Conservation (phyloP, 2,329 filamentous ascomycete genomes). For the Colletotrichum coccodes region DNA sequence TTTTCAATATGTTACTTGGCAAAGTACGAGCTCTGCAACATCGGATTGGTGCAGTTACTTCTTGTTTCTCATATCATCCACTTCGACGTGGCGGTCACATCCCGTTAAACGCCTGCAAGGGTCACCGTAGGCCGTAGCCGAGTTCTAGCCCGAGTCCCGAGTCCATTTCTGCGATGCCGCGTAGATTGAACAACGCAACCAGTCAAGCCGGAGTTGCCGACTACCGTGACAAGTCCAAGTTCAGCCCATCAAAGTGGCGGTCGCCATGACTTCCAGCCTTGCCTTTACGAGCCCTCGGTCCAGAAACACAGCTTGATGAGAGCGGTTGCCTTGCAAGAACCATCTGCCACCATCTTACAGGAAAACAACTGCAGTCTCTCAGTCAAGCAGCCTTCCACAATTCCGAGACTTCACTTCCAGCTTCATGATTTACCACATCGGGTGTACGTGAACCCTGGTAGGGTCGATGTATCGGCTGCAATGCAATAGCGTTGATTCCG, state of each 20-base stretch:
- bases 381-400: neutral
- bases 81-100: neutral
- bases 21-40: neutral
- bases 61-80: slow-evolving; percentile 9
- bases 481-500: slow-evolving; percentile 76
- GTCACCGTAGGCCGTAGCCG: neutral
- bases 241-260: neutral
- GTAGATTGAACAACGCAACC: neutral
- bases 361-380: neutral
- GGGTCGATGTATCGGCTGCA: slow-evolving; percentile 70
- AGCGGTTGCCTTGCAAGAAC: neutral
- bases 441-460: neutral
- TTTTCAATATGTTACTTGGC: neutral
- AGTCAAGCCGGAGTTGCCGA: neutral
- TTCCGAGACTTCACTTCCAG: neutral
- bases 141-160: neutral
- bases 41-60: neutral
- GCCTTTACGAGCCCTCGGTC: neutral
- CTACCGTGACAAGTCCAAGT: too few species aligned
- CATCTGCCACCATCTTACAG: neutral
- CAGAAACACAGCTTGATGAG: neutral
- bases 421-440: neutral
- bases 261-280: neutral
- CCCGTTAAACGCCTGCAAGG: neutral
- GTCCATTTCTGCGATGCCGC: neutral